Base-by-base conservation (phyloP, 192 early-diverging fungal species). In the Coemansia biformis region DNA sequence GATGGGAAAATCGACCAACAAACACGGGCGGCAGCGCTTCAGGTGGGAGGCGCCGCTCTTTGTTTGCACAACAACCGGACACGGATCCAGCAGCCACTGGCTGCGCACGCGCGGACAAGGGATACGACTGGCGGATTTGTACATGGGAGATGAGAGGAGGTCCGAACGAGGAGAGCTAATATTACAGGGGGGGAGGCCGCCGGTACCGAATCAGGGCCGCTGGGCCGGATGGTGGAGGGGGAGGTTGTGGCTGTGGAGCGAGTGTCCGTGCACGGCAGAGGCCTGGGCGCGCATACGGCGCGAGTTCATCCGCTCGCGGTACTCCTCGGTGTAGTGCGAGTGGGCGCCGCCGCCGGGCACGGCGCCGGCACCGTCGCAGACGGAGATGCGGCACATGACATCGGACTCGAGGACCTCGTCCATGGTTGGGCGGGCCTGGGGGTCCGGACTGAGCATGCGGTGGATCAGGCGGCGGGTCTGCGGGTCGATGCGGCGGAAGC, bases 371-470 rank as follows among this genome's bases (percentile, higher is more conserved):
- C 65, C 68, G 36, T 66, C 41, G 57, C 88, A 91, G 8, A 76
- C 78, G 32, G 73, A 62, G 8, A 91, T 80, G 32, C 41, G 74
- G 59, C 86, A 60, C 64, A 96, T 74, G 83, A 91, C 90, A n/a
- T 86, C 74, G 46, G 83, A 81, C 31, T 79, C 77, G 29, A 89
- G 50, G 5, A 91, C 78, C 42, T 79, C 68, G 26, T 85, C 76
- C 37, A 91, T 83, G 15, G 78, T 82, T 14, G 84, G 78, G 10
- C 92, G 75, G 23, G 70, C 83, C 32, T 67, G 67, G 5, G 86
- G 77, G 43, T 90, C 81, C 6, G 93, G 93, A 38, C 90, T 82
- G 16, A 95, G 54, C 63, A 95, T 90, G 29, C 69, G 54, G 58
- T 87, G 83, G 77, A 97, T 79, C 33, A 91, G 63, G 19, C 79